phyloP scores from a whole-genome alignment of 306 rosid genomes.

The Glycine soja region DNA sequence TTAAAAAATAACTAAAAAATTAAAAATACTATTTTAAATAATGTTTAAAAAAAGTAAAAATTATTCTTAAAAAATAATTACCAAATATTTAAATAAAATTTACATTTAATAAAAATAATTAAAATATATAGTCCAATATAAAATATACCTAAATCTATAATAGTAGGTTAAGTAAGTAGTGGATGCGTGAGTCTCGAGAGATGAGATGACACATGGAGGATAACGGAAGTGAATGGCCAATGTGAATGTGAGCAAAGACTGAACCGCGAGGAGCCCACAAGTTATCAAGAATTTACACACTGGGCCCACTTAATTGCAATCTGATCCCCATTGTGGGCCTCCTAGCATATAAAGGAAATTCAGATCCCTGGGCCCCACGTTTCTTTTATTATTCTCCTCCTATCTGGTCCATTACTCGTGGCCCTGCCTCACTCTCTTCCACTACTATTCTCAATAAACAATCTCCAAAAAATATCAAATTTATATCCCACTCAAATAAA shows the following conservation, averaged over 20 bases:
- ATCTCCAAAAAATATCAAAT: too few species aligned
- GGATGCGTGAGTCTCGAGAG: background rate
- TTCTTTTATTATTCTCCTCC: background rate
- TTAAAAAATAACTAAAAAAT: too few species aligned
- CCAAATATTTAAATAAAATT: too few species aligned
- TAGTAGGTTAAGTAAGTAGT: too few species aligned
- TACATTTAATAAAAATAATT: too few species aligned
- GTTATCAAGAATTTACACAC: background rate
- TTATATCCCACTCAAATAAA: too few species aligned
- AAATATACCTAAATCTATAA: too few species aligned
- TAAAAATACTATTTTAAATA: too few species aligned
- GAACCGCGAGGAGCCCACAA: background rate
- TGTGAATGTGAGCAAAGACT: background rate
- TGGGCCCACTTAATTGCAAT: background rate
- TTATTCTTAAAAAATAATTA: too few species aligned
- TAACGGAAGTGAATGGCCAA: background rate
- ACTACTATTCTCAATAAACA: background rate
- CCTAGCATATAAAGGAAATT: background rate
- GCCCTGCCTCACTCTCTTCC: background rate
- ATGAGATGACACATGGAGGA: background rate
- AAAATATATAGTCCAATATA: too few species aligned
- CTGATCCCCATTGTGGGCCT: background rate
- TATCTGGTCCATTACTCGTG: constrained; percentile 28
- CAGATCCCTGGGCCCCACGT: constrained; percentile 19
- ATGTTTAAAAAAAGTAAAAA: too few species aligned